Conservation (phyloP, 2,329 filamentous ascomycete species). For the Incumbomyces delicatus region DNA sequence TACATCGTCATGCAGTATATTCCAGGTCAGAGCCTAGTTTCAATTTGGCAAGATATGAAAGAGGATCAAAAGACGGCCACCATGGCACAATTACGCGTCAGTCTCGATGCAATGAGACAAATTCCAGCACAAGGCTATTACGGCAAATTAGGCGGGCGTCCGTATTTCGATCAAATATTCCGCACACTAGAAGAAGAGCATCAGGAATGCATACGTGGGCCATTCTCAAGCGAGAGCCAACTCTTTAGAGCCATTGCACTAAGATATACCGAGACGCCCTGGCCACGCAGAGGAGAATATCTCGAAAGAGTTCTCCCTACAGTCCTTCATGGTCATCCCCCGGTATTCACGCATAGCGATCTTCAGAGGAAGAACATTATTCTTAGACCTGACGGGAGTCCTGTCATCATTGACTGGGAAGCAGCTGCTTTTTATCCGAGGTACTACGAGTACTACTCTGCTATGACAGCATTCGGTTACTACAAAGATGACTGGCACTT, state of each 20-base stretch:
- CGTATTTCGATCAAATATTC: conserved; percentile 3
- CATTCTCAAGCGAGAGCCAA: conserved; percentile 5
- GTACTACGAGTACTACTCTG: conserved; percentile 24
- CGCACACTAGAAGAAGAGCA: neutral
- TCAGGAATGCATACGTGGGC: conserved; percentile 2
- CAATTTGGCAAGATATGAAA: conserved; percentile 3
- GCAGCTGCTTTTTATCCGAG: conserved; percentile 26
- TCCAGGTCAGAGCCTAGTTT: conserved; percentile 4
- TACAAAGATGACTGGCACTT: conserved; percentile 9
- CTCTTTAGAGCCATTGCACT: conserved; percentile 1
- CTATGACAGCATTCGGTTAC: conserved; percentile 6
- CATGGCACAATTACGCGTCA: conserved; percentile 2
- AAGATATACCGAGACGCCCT: conserved; percentile 3
- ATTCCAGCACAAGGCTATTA: conserved; percentile 6
- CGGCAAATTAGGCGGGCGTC: conserved; percentile 5
- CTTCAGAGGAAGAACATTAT: conserved; percentile 20
- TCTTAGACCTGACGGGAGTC: conserved; percentile 4
- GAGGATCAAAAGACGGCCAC: conserved; percentile 2
- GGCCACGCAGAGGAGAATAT: conserved; percentile 2
- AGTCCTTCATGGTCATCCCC: conserved; percentile 5
- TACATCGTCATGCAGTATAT: conserved; percentile 7
- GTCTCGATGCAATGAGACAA: conserved; percentile 1
- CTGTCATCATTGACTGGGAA: conserved; percentile 24
- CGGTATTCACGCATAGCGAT: conserved; percentile 18
- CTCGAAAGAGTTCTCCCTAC: conserved; percentile 2